Conservation (phyloP, 306 rosid species). For the Lotus japonicus region DNA sequence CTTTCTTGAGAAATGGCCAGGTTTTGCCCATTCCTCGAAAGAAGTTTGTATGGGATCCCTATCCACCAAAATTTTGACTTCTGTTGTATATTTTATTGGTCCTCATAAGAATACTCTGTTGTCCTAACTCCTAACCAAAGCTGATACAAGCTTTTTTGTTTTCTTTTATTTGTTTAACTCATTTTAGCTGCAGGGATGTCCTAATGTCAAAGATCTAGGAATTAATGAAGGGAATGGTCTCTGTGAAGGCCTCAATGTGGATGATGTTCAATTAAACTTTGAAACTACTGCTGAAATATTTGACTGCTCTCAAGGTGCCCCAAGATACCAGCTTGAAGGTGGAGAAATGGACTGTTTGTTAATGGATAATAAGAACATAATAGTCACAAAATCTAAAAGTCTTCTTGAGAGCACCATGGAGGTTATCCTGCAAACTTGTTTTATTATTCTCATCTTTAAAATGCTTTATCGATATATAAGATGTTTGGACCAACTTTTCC, state of each 20-base stretch:
- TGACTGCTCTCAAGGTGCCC: conserved; percentile 38
- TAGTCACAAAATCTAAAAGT: conserved; percentile 52
- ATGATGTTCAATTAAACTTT: conserved; percentile 32
- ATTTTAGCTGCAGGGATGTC: conserved; percentile 35
- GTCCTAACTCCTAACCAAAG: neutral
- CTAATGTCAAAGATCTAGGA: conserved; percentile 40
- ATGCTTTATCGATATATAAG: no score
- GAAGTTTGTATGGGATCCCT: no score
- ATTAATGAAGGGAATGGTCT: conserved; percentile 38
- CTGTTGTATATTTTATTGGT: conserved; percentile 8
- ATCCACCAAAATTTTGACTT: no score
- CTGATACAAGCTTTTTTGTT: neutral
- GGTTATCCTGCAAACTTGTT: conserved; percentile 34
- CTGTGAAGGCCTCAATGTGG: conserved; percentile 49
- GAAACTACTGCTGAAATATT: conserved; percentile 45
- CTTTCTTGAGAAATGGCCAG: no score
- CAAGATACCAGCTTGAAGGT: conserved; percentile 43
- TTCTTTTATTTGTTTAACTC: neutral
- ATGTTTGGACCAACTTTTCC: no score
- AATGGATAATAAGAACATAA: conserved; percentile 47
- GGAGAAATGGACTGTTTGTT: conserved; percentile 53
- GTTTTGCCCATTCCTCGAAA: no score
- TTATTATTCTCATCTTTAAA: conserved; percentile 16
- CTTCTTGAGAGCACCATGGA: conserved; percentile 50
- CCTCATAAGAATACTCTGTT: neutral